Evolutionary conservation across 768 basidiomycete genomes (phyloP), one percentile per base, ranked within the genome.

Genomic region (Podaxis sp.): DNA sequence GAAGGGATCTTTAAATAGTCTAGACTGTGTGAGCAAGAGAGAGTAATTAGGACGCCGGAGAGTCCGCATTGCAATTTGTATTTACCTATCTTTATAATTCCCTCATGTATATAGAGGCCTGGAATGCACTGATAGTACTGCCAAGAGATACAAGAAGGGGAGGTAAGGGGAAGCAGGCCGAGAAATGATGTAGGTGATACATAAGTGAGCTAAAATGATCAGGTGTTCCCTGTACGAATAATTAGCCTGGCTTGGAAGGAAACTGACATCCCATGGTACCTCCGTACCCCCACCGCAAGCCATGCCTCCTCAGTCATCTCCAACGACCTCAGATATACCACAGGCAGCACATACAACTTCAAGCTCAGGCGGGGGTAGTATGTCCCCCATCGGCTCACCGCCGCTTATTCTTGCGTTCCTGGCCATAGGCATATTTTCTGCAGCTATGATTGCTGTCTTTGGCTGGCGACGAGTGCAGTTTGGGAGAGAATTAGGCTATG

Each of bases 361-460:
- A 17, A 19, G 28, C 42, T 53, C 62, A 9, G 36, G 57, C 42
- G 26, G 26, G 17, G 33, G 46, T 28, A 44, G 36, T 30, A 53
- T 42, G 64, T 67, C 75, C n/a, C 67, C 75, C 1, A 66, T 66
- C 1, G 76, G 74, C 11, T 84, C 84, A 0, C 82, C 84, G 0
- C 83, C 84, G 5, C 76, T 88, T 65, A 82, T 89, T 52, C 76
- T 87, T 40, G 84, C 82, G 1, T 84, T 87, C 68, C 73, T 89
- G 26, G 82, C 83, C n/a, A 79, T 86, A 30, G 84, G 83, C 3
- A 67, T 89, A 17, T 84, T 87, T 65, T 71, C 74, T 19, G 71
- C 78, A n/a, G 77, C 77, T 0, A 80, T 87, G 76, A 63, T 83
- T 11, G 72, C 77, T 8, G 76, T 84, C 38, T 80, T 85, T 52